These are phyloP conservation scores for Solanum stenotomum DNA, from an alignment of 257 asterid genomes.

Conservation along the genomic window DNA sequence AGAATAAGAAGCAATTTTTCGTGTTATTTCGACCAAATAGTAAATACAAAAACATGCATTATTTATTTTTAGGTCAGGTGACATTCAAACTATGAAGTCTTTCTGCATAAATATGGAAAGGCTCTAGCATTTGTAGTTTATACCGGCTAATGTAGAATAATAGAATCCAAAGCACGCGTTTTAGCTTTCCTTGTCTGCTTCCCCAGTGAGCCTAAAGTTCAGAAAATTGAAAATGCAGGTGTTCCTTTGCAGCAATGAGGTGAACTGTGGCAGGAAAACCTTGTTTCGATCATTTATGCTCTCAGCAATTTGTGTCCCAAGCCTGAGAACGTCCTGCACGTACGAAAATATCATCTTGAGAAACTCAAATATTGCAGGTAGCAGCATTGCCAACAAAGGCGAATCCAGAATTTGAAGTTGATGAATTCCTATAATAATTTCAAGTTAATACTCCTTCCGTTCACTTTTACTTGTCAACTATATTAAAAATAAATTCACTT, in stretches of 20 bases:
- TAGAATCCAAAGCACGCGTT: background rate
- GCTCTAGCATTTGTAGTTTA: background rate
- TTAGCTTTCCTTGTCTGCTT: background rate
- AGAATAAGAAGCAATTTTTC: background rate
- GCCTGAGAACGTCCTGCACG: background rate
- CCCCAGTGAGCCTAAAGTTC: background rate
- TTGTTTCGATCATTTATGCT: background rate
- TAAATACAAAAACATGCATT: background rate
- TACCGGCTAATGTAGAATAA: background rate
- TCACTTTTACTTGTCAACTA: background rate
- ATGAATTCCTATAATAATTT: background rate
- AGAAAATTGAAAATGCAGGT: background rate
- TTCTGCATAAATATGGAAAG: background rate
- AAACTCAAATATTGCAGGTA: background rate
- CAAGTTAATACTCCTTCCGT: background rate
- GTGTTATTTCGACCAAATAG: background rate
- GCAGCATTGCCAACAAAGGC: background rate
- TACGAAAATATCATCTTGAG: background rate
- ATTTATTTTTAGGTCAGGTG: background rate
- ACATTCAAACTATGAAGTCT: background rate
- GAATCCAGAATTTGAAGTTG: background rate
- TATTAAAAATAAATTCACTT: background rate
- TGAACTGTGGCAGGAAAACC: background rate
- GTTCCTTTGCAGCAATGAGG: background rate
- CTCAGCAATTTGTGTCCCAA: background rate